Evolutionary conservation across 495 filamentous ascomycete species (phyloP), one percentile per base, ranked within the genome.

Genomic region (Hypoxylon fragiforme): DNA sequence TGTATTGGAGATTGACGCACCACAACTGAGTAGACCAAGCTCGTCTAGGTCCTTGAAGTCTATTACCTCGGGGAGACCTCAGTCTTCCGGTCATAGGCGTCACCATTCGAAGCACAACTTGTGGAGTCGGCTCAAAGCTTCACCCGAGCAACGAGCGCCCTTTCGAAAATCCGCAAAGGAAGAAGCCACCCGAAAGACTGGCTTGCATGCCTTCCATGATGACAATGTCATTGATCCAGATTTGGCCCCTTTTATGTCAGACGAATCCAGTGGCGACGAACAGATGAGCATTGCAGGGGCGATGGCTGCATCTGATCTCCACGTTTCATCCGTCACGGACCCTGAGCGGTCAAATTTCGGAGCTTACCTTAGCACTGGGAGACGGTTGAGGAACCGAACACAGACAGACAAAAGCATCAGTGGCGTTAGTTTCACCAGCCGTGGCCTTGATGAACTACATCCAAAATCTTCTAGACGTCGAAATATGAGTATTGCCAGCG

Each of bases 171-270:
- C 85, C 28, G 75, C 81, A 39, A 84, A 85, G 44, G 89, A 96
- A 40, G 73, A 82, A 20, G 70, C 74, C 13, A 60, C 58, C 3
- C 78, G 76, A 41, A 84, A 84, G 46, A 76, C 81, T n/a, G 81
- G 83, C 11, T 77, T 96, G 6, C 86, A 92, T 26, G 90, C 92
- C 20, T 97, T 98, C 61, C 95, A 97, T 64, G 90, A 90, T 59
- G 95, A 99, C 65, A 97, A 90, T 62, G 96, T 99, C 57, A 97
- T 97, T 65, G 95, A 99, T 63, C 92, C 95, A 2, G 95, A 97
- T 62, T 75, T 97, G 12, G 92, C 91, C 1, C 89, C 91, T 20
- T 97, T 92, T 72, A 86, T 97, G 76, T 97, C 94, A 13, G 95
- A 99, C 68, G 91, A 85, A 15, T 92, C 90, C 1, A 97, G 89